Evolutionary conservation across 805 yeast genomes (phyloP).

Genomic region (Suhomyces sp.): DNA sequence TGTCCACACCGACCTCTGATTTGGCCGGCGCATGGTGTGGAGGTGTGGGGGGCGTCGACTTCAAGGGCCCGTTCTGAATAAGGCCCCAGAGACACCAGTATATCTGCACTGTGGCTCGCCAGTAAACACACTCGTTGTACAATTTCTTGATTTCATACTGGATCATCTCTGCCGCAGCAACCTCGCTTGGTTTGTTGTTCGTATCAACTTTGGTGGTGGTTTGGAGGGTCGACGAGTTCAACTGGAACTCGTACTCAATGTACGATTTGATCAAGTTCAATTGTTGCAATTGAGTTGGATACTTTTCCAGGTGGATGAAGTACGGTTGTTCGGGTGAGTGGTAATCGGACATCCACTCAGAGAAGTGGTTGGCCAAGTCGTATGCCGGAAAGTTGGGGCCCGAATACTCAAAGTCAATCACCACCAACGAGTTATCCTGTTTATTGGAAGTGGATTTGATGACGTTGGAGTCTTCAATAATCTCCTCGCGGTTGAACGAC

Average conservation of each 20-base stretch:
- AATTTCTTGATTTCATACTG: conserved; percentile 47
- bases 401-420: conserved; percentile 94
- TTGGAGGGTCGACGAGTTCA: conserved; percentile 31
- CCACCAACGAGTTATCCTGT: conserved; percentile 61
- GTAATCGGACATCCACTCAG: conserved; percentile 97
- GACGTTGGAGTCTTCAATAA: conserved; percentile 16
- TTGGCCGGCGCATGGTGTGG: conserved; percentile 8
- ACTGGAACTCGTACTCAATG: conserved; percentile 54
- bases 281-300: conserved; percentile 68
- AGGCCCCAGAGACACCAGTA: conserved; percentile 94
- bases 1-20: conserved; percentile 36
- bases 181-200: conserved; percentile 8
- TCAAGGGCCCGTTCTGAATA: conserved; percentile 61
- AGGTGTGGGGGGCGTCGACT: conserved; percentile 10
- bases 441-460: conserved; percentile 29
- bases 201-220: not conserved
- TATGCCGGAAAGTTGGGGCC: conserved; percentile 87
- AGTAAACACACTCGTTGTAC: conserved; percentile 61
- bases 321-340: conserved; percentile 55
- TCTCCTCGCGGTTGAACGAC: conserved; percentile 50
- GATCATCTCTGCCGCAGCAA: conserved; percentile 25
- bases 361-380: conserved; percentile 89
- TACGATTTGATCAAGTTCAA: conserved; percentile 74
- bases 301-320: conserved; percentile 51
- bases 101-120: conserved; percentile 79